Base-by-base conservation (phyloP, 2,329 filamentous ascomycete species). In the Fusarium sp. region DNA sequence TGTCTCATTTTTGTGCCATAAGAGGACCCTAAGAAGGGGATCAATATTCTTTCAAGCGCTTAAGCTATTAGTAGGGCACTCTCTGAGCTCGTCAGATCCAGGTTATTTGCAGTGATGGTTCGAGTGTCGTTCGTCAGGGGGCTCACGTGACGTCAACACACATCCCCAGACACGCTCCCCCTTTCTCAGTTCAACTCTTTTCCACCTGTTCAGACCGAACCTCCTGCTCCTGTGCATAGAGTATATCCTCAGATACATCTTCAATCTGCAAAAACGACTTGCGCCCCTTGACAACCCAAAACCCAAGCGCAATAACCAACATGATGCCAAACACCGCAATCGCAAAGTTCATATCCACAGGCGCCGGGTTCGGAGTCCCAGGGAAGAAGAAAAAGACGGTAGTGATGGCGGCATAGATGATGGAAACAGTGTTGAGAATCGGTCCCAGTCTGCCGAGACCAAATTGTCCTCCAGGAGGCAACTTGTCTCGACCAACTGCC, bases 341-440 rank as follows among this genome's bases (percentile, higher is more conserved):
- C 2, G 85, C 85, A 67, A 82, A 87, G 70, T 87, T 87, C 85
- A 87, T 87, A 65, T 87, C 83, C 5, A 75, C 76, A 0, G 78
- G 64, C 0, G 78, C 69, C 0, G 85, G 85, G 57, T 80, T 80
- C 0, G 84, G 85, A 0, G 64, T 65, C 0, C 76, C 76, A 0
- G 84, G 84, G 68, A 86, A 86, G 69, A 87, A 83, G 79, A 86
- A 86, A 71, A 86, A 86, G 11, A 87, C 78, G 0, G 84, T 84
- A 0, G 84, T 86, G 58, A 86, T 76, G 62, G 74, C 71, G 64
- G 84, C 86, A 73, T 86, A 87, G 11, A 84, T 72, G 38, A 86
- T 75, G 9, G 83, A 85, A 49, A 85, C 65, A 72, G 79, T 81
- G 70, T 85, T 85, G 42, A 81, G 68, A 6, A 75, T 29, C 0